Conservation (phyloP, 2,329 filamentous ascomycete genomes). For the Colletotrichum liaoningense region DNA sequence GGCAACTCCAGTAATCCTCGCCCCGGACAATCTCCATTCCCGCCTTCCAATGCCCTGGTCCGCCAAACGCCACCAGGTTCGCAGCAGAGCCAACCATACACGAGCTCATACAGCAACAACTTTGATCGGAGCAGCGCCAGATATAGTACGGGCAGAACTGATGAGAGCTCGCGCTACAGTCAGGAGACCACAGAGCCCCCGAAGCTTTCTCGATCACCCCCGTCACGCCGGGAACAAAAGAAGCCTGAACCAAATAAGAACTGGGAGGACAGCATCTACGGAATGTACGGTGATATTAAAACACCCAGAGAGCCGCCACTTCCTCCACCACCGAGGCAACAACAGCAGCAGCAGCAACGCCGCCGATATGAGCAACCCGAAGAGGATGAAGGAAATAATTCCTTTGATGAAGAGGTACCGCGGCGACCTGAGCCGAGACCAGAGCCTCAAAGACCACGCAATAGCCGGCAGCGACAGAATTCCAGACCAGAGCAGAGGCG, state of each 20-base stretch:
- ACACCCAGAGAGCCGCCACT: constrained; percentile 23
- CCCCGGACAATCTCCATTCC: constrained; percentile 33
- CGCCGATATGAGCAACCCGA: background rate
- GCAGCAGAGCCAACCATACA: constrained; percentile 17
- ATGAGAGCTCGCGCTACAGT: constrained; percentile 15
- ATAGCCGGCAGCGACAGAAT: constrained; percentile 8
- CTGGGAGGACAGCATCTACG: constrained; percentile 32
- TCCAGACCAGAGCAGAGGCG: constrained; percentile 3
- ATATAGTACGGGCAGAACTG: constrained; percentile 23
- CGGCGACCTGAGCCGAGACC: background rate
- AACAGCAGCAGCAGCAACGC: constrained; percentile 1
- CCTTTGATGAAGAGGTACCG: constrained; percentile 21
- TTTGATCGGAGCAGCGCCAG: constrained; percentile 27
- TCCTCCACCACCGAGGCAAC: background rate
- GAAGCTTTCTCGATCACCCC: background rate
- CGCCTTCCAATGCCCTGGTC: constrained; percentile 8
- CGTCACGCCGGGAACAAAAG: background rate
- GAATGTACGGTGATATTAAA: constrained; percentile 30
- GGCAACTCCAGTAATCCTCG: constrained; percentile 32
- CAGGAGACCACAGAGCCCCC: background rate
- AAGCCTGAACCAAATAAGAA: background rate
- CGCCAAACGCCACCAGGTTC: background rate
- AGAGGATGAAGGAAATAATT: constrained; percentile 9
- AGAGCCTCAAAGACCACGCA: background rate
- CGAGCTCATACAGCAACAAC: constrained; percentile 33